A percentile compares a stretch with the other conserved stretches of the same genome.
phyloP scores from a whole-genome alignment of 164 flowering plant genomes.

The Stephania cephalantha region DNA sequence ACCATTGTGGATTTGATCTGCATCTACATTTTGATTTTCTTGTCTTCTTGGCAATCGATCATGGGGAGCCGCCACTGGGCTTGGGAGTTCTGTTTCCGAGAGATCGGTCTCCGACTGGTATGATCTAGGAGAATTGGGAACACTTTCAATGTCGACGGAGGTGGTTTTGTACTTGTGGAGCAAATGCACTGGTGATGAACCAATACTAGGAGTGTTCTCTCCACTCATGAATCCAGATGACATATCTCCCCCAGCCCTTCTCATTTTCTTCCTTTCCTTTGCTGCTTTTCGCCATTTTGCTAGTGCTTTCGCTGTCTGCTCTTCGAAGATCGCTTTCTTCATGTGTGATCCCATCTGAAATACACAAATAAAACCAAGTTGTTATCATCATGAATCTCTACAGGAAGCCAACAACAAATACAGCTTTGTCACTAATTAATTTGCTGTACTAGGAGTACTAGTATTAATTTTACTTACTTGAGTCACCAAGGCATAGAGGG shows the following conservation, averaged over 20 bases:
- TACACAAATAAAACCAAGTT: background rate
- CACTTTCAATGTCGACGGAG: conserved; percentile 27
- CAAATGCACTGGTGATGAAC: conserved; percentile 49
- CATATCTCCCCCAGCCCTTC: conserved; percentile 21
- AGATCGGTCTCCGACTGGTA: conserved; percentile 39
- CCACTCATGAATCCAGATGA: conserved; percentile 31
- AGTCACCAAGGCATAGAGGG: conserved; percentile 63
- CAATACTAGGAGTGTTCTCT: conserved; percentile 37
- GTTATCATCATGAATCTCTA: background rate
- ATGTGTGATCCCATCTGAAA: conserved; percentile 71
- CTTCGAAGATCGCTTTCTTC: conserved; percentile 68
- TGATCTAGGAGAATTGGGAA: conserved; percentile 26
- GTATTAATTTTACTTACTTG: conserved; percentile 35
- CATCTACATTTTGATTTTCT: conserved; percentile 8
- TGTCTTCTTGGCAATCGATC: conserved; percentile 10
- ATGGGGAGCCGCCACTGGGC: background rate
- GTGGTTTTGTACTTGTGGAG: conserved; percentile 29
- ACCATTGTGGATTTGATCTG: conserved; percentile 16
- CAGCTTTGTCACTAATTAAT: background rate
- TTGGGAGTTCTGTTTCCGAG: conserved; percentile 27
- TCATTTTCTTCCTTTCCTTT: conserved; percentile 31
- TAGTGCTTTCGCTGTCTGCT: conserved; percentile 58
- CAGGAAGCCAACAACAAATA: background rate
- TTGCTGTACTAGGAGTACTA: background rate
- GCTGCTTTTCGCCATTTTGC: conserved; percentile 58